phyloP scores from a whole-genome alignment of 306 rosid genomes.

The Arachis hypogaea region DNA sequence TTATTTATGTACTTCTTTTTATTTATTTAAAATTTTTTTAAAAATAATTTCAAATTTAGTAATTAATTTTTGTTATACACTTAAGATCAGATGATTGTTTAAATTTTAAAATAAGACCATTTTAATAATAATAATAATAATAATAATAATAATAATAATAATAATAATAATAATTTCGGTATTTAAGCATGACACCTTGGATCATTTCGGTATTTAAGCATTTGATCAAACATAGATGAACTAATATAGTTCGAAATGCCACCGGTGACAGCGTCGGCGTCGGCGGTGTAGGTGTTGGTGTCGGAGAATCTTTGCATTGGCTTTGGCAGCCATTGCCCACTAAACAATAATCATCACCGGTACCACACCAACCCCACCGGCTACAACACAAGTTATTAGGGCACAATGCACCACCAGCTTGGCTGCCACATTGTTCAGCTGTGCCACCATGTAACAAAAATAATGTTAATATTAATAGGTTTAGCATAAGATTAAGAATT shows the following conservation, averaged over 20 bases:
- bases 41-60: too few species aligned
- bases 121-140: too few species aligned
- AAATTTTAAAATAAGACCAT: too few species aligned
- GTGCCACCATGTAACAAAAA: not conserved
- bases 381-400: slow-evolving; percentile 59
- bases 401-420: slow-evolving; percentile 54
- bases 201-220: slow-evolving; percentile 64
- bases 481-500: too few species aligned
- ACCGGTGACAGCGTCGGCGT: not conserved
- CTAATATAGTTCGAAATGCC: slow-evolving; percentile 33
- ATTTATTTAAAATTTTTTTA: too few species aligned
- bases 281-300: slow-evolving; percentile 1
- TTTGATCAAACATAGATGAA: slow-evolving; percentile 36
- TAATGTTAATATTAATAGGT: too few species aligned
- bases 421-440: slow-evolving; percentile 59
- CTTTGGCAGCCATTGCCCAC: slow-evolving; percentile 48
- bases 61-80: too few species aligned
- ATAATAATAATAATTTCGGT: too few species aligned
- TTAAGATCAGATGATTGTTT: too few species aligned
- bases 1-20: too few species aligned
- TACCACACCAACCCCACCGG: slow-evolving; percentile 52
- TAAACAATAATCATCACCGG: slow-evolving; percentile 34
- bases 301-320: slow-evolving; percentile 35
- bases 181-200: slow-evolving; percentile 30
- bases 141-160: too few species aligned